Evolutionary conservation across 352 stramenopile genomes (phyloP).

Genomic region (Globisporangium canariense): DNA sequence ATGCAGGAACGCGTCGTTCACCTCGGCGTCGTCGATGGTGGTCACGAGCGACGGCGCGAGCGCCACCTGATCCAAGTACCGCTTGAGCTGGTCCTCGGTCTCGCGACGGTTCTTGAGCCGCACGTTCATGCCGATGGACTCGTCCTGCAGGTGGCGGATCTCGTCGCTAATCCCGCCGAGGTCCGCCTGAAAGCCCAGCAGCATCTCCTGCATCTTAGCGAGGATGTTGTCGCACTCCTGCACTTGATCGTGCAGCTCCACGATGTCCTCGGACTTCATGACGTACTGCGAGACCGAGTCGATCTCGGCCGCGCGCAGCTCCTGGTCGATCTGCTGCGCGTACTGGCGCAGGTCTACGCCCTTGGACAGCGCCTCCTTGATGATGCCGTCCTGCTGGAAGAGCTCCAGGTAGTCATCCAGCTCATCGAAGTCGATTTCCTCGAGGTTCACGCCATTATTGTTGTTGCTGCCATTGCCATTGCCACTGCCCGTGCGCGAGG

Average conservation of each 20-base stretch:
- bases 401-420: slow-evolving; percentile 92
- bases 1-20: slow-evolving; percentile 94
- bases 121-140: slow-evolving; percentile 92
- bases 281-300: slow-evolving; percentile 88
- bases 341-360: slow-evolving; percentile 92
- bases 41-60: slow-evolving; percentile 92
- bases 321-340: slow-evolving; percentile 86
- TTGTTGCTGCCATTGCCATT: neutral
- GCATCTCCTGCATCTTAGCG: slow-evolving; percentile 96
- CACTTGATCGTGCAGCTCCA: slow-evolving; percentile 91
- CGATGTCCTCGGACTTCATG: slow-evolving; percentile 86
- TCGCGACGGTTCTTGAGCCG: slow-evolving; percentile 94
- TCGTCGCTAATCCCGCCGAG: slow-evolving; percentile 96
- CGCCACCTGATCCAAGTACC: slow-evolving; percentile 95
- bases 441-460: slow-evolving; percentile 44
- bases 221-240: slow-evolving; percentile 97
- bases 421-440: slow-evolving; percentile 93
- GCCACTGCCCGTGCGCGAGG: neutral
- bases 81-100: slow-evolving; percentile 91
- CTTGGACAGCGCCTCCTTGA: slow-evolving; percentile 88
- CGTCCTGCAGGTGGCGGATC: slow-evolving; percentile 96
- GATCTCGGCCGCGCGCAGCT: slow-evolving; percentile 83
- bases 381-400: slow-evolving; percentile 93
- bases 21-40: slow-evolving; percentile 91
- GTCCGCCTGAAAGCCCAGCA: slow-evolving; percentile 98